Base-by-base conservation (phyloP, 306 rosid species). In the Morella rubra region DNA sequence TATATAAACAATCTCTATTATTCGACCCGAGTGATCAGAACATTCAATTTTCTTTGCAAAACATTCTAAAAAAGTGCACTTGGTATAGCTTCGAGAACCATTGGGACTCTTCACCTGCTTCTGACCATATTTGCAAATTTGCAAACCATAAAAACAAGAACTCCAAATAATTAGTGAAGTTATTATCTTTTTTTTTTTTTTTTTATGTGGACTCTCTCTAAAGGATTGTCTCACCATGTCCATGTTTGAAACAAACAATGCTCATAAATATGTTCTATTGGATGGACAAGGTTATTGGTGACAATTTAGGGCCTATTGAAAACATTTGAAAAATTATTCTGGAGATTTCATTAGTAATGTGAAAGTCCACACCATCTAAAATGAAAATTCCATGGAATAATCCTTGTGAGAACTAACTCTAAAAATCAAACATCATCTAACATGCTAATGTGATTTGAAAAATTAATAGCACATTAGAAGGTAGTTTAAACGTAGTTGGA, bases 91-190 rank as follows among this genome's bases (percentile, higher is more conserved):
- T 72, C 98, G 90, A 49, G 94, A 94, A 79, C 98, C 97, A 71
- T 84, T 84, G 53, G 98, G 93, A 85, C 96, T 90, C 91, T 94
- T 94, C 61, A 94, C 98, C 86, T 94, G 98, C 89, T 94, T 94
- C 87, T 94, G 98, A 79, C 98, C 98, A 83, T 94, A 94, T 85
- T 94, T 94, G 77, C 98, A 51, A 52, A 6, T 52, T 52, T 11
- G n/a, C 67, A 60, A 60, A 60, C 44, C 7, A 27, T 60, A 18
- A 27, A 12, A 32, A 60, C 16, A 1, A 2, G 2, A 60, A 60
- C 12, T 55, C 61, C 19, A 55, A 55, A 55, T 60, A 60, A 24
- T 60, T 24, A 60, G n/a, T 27, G 11, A 60, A 27, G 44, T 12
- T 60, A 27, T 24, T n/a, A 18, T 56, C 32, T 19, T 13, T 16